Evolutionary conservation across 129 eudicot genomes (phyloP), one percentile per base, ranked within the genome.

Genomic region (Oenanthe sinensis): DNA sequence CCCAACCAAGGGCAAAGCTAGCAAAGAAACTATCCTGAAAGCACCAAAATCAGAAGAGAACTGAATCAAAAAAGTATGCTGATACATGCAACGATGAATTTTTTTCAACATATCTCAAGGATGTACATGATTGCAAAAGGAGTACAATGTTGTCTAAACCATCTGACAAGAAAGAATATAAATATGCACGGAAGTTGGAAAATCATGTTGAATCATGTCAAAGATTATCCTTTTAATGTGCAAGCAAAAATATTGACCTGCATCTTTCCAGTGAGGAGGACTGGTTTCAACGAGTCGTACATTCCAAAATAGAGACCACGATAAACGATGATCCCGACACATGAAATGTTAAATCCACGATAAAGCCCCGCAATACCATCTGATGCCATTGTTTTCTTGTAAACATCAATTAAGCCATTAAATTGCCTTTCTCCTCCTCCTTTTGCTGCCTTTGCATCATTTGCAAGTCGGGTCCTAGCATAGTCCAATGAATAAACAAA

Each of bases 1-100:
- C 75, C 92, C 92, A 89, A 74, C 92, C 90, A 42, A 89, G 92
- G 44, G 84, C 90, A 79, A 89, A 89, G 79, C 90, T 89, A 44
- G 92, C 90, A 15, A 89, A 82, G 87, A 86, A 86, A 24, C 78
- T 89, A 84, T 89, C 92, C 90, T 89, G 88, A 44, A 82, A 83
- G 49, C 46, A 42, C 19, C 4, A 11, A 71, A 20, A 8, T 22
- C 47, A 71, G 19, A 71, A 10, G 0, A 71, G 48, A 11, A 40
- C 30, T 15, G 72, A 65, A 11, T 67, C 33, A 8, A 30, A 60
- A 20, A 60, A 9, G 68, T 24, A 60, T 55, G 65, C 71, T 2
- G 24, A 16, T 52, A 52, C 60, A 17, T 52, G n/a, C 16, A 48
- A 4, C 3, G 14, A 33, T 33, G 36, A 33, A 33, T 33, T 33